Percentiles rank a stretch among this genome's conserved stretches.
Evolutionary conservation across 164 flowering plant genomes (phyloP).

Genomic region (Brasenia schreberi): DNA sequence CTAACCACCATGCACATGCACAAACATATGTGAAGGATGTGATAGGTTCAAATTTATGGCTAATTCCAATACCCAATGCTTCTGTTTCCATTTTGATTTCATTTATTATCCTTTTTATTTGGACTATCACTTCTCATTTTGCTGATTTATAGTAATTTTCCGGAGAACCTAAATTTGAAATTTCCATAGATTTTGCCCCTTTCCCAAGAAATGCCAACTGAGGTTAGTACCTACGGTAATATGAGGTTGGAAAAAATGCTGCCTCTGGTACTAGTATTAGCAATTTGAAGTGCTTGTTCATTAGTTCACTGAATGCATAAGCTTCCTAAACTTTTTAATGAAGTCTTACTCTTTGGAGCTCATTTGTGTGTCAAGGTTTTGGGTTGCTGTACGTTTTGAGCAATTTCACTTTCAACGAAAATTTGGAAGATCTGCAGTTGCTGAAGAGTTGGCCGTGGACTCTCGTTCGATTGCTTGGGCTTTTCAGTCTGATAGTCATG

Average conservation of each 20-base stretch:
- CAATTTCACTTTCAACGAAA: constrained; percentile 39
- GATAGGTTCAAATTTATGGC: too few species aligned
- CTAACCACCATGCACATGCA: too few species aligned
- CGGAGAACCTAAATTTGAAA: background rate
- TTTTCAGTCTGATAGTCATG: constrained; percentile 91
- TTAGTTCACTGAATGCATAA: background rate
- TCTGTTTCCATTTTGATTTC: background rate
- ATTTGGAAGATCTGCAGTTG: constrained; percentile 33
- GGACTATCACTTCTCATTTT: background rate
- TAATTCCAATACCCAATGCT: background rate
- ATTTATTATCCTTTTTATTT: too few species aligned
- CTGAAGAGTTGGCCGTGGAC: constrained; percentile 47
- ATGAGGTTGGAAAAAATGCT: background rate
- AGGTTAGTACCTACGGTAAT: too few species aligned
- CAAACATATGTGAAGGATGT: too few species aligned
- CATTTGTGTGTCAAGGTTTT: constrained; percentile 43
- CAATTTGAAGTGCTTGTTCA: background rate
- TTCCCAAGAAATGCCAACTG: background rate
- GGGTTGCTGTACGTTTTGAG: constrained; percentile 78
- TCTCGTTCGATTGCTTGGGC: constrained; percentile 74
- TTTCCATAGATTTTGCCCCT: background rate
- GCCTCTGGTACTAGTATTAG: background rate
- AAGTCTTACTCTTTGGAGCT: constrained; percentile 3
- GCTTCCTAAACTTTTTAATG: background rate
- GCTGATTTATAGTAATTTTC: background rate